These are phyloP conservation scores for Hypoxylon sp. DNA, from an alignment of 2,329 filamentous ascomycete genomes.

Conservation along the genomic window DNA sequence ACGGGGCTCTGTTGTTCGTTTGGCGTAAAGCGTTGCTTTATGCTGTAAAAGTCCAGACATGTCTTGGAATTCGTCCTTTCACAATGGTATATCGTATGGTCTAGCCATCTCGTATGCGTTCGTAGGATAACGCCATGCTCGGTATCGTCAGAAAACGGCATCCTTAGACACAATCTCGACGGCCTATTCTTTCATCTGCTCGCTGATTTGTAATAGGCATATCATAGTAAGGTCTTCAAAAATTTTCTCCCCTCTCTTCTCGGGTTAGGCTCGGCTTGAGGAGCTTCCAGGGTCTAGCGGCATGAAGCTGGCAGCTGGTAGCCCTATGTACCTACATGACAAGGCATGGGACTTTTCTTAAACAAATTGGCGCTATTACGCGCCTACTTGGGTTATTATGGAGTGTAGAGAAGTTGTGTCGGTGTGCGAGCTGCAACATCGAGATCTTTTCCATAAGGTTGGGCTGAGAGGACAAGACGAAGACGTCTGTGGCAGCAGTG, in stretches of 20 bases:
- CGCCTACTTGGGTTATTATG: background rate
- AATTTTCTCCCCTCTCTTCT: slow-evolving; percentile 3
- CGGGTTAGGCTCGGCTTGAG: background rate
- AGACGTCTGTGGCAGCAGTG: background rate
- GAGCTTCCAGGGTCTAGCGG: slow-evolving; percentile 16
- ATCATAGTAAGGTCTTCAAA: background rate
- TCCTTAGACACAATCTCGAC: too few species aligned
- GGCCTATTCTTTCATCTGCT: too few species aligned
- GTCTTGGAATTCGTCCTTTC: slow-evolving; percentile 12
- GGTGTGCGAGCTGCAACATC: slow-evolving; percentile 15
- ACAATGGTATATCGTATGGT: background rate
- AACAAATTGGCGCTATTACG: slow-evolving; percentile 1
- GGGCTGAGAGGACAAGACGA: background rate
- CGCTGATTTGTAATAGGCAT: background rate
- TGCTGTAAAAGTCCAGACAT: slow-evolving; percentile 13
- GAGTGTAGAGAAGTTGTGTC: background rate
- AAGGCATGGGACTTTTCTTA: slow-evolving; percentile 3
- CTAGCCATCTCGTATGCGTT: background rate
- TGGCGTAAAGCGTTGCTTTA: slow-evolving; percentile 12
- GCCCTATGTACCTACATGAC: too few species aligned
- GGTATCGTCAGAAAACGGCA: too few species aligned
- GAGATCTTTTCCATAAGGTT: slow-evolving; percentile 12
- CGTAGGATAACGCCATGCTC: background rate
- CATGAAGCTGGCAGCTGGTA: too few species aligned
- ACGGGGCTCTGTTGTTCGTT: background rate